Percentiles rank a stretch among this genome's conserved stretches.
These are phyloP conservation scores for Tulasnella sp. DNA, from an alignment of 768 basidiomycete genomes.

Conservation along the genomic window DNA sequence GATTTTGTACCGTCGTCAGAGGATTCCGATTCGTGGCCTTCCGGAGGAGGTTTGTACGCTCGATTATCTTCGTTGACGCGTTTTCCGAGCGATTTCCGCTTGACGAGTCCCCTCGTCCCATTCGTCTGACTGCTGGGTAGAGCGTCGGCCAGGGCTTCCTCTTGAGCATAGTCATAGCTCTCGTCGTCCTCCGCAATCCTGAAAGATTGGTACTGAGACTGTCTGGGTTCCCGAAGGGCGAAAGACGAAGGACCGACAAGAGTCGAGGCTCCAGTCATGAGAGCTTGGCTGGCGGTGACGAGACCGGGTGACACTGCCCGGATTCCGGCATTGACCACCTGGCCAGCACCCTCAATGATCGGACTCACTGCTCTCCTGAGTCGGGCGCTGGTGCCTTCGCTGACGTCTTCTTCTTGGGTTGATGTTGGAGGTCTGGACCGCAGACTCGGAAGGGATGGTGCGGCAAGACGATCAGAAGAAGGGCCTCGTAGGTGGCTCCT, in stretches of 20 bases:
- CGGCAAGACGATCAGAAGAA: not conserved
- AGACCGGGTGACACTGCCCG: constrained; percentile 7
- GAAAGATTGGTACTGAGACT: not conserved
- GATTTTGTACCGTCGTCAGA: constrained; percentile 41
- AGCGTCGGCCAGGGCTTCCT: constrained; percentile 36
- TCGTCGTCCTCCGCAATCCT: not conserved
- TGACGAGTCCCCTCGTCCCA: not conserved
- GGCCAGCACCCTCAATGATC: not conserved
- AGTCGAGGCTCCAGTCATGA: not conserved
- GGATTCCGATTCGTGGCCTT: constrained; percentile 43
- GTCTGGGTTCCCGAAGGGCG: constrained; percentile 4
- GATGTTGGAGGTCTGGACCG: not conserved
- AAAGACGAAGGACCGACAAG: not conserved
- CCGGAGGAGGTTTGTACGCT: constrained; percentile 65
- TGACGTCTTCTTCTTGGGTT: not conserved
- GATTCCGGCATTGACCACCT: not conserved
- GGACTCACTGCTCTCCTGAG: constrained; percentile 6
- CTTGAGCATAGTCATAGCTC: constrained; percentile 69
- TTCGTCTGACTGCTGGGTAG: not conserved
- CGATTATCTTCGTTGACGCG: constrained; percentile 57
- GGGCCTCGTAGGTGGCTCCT: not conserved
- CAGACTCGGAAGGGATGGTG: not conserved
- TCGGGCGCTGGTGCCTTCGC: not conserved
- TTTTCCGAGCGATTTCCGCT: constrained; percentile 2
- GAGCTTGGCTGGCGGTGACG: not conserved